Evolutionary conservation across 2,329 filamentous ascomycete species (phyloP), one percentile per base, ranked within the genome.

Genomic region (Aureobasidium subglaciale): DNA sequence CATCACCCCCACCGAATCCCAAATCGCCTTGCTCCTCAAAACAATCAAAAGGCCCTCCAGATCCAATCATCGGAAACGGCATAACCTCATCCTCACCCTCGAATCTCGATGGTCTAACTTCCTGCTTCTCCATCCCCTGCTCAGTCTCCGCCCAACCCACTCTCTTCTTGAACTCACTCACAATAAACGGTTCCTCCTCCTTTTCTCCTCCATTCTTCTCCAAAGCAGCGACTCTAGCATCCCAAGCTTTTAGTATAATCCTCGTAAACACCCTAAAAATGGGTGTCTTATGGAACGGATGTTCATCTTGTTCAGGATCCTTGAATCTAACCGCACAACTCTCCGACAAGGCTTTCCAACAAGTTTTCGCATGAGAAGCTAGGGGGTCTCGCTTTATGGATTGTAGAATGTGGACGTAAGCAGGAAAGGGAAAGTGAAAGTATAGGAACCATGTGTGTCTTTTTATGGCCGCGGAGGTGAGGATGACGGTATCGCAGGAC

Each of bases 161-260:
- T 13, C n/a, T 52, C n/a, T 7, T 52, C 34, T n/a, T 13, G 13
- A 52, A 40, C 25, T 52, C 48, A 5, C 5, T 2, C 5, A 52
- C 48, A 13, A 52, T 52, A n/a, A 29, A 52, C 1, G 48, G 48
- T 29, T 24, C 16, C 11, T 27, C 24, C 4, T 37, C 22, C 3
- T 22, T 25, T 1, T 3, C 2, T 3, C 22, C 8, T 2, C 18
- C 29, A 13, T n/a, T 22, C 11, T 20, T 29, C 5, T 18, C 10
- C n/a, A 40, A 11, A 9, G 35, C 48, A 3, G n/a, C 15, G n/a
- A 32, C 37, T n/a, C 49, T 41, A 2, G 78, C 79, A 40, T 79
- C 77, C 83, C 83, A 86, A 0, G 82, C 82, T 62, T 82, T 84
- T 56, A 86, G 68, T 37, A 86, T 79, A 16, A 80, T 73, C 18